These are phyloP conservation scores for Malassezia yamatoensis DNA, from an alignment of 1,284 basidiomycete species.

Conservation along the genomic window DNA sequence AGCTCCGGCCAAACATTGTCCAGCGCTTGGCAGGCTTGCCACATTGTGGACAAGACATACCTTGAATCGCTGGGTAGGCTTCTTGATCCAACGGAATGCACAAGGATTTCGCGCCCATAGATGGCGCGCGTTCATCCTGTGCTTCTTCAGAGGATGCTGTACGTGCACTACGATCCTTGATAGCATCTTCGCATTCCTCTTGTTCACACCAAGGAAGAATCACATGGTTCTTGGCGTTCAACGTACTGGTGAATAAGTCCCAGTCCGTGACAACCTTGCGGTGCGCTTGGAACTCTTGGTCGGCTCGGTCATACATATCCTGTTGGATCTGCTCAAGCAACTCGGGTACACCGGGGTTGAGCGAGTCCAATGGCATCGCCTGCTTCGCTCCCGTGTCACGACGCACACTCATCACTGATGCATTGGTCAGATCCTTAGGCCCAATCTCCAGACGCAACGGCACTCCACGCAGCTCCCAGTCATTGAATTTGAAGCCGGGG, in stretches of 20 bases:
- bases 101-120: conserved; percentile 94
- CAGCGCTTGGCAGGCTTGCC: conserved; percentile 40
- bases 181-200: conserved; percentile 89
- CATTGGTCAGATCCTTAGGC: conserved; percentile 77
- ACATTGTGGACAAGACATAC: conserved; percentile 42
- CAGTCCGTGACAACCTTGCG: conserved; percentile 69
- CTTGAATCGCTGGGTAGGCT: conserved; percentile 36
- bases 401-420: conserved; percentile 72
- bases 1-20: conserved; percentile 47
- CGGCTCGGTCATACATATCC: conserved; percentile 77
- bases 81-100: conserved; percentile 93
- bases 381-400: conserved; percentile 63
- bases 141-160: conserved; percentile 29
- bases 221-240: conserved; percentile 79
- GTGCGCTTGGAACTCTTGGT: conserved; percentile 63
- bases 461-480: conserved; percentile 86
- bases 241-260: conserved; percentile 76
- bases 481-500: conserved; percentile 97
- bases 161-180: conserved; percentile 83
- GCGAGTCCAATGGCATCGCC: conserved; percentile 19
- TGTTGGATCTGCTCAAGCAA: conserved; percentile 77
- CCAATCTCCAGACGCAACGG: conserved; percentile 94
- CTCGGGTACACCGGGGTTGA: conserved; percentile 25
- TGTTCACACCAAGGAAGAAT: conserved; percentile 95
- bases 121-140: conserved; percentile 71